Percentiles rank a stretch among this genome's conserved stretches.
Conservation (phyloP, 495 filamentous ascomycete species). For the Penicillium paradoxum region DNA sequence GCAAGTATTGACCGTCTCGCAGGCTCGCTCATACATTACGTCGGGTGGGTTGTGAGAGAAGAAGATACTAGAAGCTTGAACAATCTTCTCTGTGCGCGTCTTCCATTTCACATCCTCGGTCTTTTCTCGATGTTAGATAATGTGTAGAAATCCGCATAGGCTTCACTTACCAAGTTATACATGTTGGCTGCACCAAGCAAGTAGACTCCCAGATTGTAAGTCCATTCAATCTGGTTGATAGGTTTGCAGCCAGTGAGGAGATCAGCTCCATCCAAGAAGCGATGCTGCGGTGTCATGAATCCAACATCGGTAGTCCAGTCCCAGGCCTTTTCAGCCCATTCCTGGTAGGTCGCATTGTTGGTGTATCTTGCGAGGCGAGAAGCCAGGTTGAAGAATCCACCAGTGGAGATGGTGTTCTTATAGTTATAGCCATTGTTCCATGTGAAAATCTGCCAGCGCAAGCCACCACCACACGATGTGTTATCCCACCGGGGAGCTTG, state of each 20-base stretch:
- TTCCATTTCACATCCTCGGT: constrained; percentile 50
- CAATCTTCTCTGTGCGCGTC: constrained; percentile 51
- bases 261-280: constrained; percentile 62
- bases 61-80: constrained; percentile 51
- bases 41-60: constrained; percentile 43
- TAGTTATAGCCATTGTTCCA: constrained; percentile 77
- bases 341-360: constrained; percentile 69
- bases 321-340: constrained; percentile 69
- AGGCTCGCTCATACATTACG: constrained; percentile 64
- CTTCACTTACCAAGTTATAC: constrained; percentile 33
- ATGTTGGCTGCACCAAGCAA: constrained; percentile 37
- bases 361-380: constrained; percentile 73
- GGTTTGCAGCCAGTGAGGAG: constrained; percentile 40
- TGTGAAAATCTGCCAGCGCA: constrained; percentile 81
- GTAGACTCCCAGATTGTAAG: constrained; percentile 35
- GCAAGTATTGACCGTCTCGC: constrained; percentile 54
- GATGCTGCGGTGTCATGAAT: constrained; percentile 57
- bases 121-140: constrained; percentile 13
- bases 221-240: constrained; percentile 36
- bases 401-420: constrained; percentile 78
- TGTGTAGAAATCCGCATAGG: background rate
- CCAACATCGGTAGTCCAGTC: constrained; percentile 63
- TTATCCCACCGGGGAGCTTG: constrained; percentile 69
- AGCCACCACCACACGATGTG: constrained; percentile 60
- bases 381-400: constrained; percentile 74